These are phyloP conservation scores for Saccharata proteae DNA, from an alignment of 2,329 filamentous ascomycete species.

Conservation along the genomic window DNA sequence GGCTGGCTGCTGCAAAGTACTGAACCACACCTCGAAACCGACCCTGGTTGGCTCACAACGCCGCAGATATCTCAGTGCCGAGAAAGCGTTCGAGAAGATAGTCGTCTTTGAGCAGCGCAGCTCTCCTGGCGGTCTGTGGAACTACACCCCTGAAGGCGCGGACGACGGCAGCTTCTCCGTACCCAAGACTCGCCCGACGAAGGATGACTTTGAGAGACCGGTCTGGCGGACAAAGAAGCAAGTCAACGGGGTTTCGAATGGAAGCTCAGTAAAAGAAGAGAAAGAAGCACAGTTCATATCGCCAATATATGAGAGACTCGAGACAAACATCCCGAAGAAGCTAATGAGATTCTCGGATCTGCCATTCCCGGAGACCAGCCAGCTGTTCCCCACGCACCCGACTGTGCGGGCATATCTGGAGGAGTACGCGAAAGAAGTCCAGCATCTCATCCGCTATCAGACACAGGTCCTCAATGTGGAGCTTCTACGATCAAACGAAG, in stretches of 20 bases:
- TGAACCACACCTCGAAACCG: neutral
- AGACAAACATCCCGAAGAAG: slow-evolving; percentile 74
- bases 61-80: slow-evolving; percentile 56
- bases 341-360: slow-evolving; percentile 72
- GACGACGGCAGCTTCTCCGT: slow-evolving; percentile 37
- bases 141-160: slow-evolving; percentile 49
- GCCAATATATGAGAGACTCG: slow-evolving; percentile 68
- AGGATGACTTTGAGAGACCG: slow-evolving; percentile 51
- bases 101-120: slow-evolving; percentile 72
- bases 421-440: slow-evolving; percentile 56
- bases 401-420: slow-evolving; percentile 64
- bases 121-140: slow-evolving; percentile 74
- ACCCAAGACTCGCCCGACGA: slow-evolving; percentile 45
- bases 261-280: slow-evolving; percentile 7
- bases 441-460: slow-evolving; percentile 55
- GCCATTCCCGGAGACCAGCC: slow-evolving; percentile 49
- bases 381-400: slow-evolving; percentile 63
- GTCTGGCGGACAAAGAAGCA: slow-evolving; percentile 29
- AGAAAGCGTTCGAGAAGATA: slow-evolving; percentile 56
- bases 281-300: slow-evolving; percentile 56
- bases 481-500: slow-evolving; percentile 14
- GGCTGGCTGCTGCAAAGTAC: slow-evolving; percentile 65
- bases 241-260: slow-evolving; percentile 5
- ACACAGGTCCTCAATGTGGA: slow-evolving; percentile 55
- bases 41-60: slow-evolving; percentile 4